Conservation (phyloP, 140 eudicot genomes). For the Ambrosia hybrid region DNA sequence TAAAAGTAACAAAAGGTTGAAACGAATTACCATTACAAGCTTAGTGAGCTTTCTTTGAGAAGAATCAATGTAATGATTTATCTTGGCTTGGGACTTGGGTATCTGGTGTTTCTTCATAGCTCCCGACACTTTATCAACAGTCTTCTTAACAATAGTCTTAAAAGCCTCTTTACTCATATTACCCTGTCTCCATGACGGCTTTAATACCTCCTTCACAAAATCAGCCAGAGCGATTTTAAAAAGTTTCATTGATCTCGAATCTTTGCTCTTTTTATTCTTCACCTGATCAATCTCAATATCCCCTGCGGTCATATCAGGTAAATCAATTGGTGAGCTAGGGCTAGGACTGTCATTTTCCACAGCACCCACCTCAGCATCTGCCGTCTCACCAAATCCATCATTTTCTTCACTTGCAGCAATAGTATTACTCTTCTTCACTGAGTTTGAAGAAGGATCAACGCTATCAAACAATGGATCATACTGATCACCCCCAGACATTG, state of each 20-base stretch:
- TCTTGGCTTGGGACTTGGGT: slow-evolving; percentile 88
- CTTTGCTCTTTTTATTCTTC: slow-evolving; percentile 63
- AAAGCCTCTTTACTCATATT: slow-evolving; percentile 99
- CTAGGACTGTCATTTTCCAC: slow-evolving; percentile 79
- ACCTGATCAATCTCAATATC: slow-evolving; percentile 87
- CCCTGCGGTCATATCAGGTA: slow-evolving; percentile 41
- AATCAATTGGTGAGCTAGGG: slow-evolving; percentile 62
- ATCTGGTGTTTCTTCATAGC: slow-evolving; percentile 85
- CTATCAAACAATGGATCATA: slow-evolving; percentile 93
- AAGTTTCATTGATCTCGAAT: slow-evolving; percentile 73
- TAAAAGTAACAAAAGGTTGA: background rate
- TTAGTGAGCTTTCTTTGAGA: slow-evolving; percentile 82
- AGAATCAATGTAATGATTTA: slow-evolving; percentile 83
- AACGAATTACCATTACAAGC: slow-evolving; percentile 77
- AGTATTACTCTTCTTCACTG: slow-evolving; percentile 41
- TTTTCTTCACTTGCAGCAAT: slow-evolving; percentile 49
- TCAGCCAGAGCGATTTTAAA: slow-evolving; percentile 78
- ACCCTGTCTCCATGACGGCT: slow-evolving; percentile 98
- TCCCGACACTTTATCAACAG: slow-evolving; percentile 94
- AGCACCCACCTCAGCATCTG: slow-evolving; percentile 86
- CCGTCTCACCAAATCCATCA: slow-evolving; percentile 90
- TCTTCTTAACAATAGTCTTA: slow-evolving; percentile 96
- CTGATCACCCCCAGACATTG: slow-evolving; percentile 56
- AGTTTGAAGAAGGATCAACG: slow-evolving; percentile 64
- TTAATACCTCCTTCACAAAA: slow-evolving; percentile 89